Base-by-base conservation (phyloP, 1,284 basidiomycete species). In the Cutaneotrichosporon sp. region DNA sequence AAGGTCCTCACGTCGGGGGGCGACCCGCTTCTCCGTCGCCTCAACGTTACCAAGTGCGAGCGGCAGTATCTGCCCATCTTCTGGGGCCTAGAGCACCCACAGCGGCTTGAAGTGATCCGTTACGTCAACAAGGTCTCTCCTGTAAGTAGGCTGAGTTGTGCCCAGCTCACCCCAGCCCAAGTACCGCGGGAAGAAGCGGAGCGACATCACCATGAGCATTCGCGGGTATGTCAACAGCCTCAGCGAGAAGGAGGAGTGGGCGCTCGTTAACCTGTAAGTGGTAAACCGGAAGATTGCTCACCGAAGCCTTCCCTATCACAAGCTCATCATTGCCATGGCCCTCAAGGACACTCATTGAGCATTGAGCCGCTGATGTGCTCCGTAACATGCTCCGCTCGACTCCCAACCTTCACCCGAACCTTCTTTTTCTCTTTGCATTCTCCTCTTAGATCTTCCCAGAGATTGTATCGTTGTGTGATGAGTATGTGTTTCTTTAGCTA, bases 211-310 rank as follows among this genome's bases (percentile, higher is more conserved):
- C 57, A 58, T 51, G 32, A 31, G 46, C 14, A 59, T 66, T 10
- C 62, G 63, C 30, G 62, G 56, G 26, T 64, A 56, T 32, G 53
- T 66, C 31, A 66, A 66, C 49, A 16, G 56, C 18, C 62, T 66
- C 40, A 31, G 40, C 18, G 31, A 50, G 14, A 38, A 60, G 13
- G 62, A 66, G 38, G 65, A 66, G 52, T 46, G 31, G n/a, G 59
- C 65, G 11, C 34, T 66, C 26, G 30, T n/a, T 7, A 34, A 62
- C 16, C 62, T 66, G 65, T 66, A 26, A 55, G 65, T 57, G 9
- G 14, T 10, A 9, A 1, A 0, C 5, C 2, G 2, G 4, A 26
- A 5, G 1, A 6, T 2, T 5, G 26, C 62, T 63, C 34, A 66
- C 59, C 7, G 4, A 51, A 66, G 65, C 26, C 56, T 66, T 13